Evolutionary conservation across 1,284 basidiomycete genomes (phyloP).

Genomic region (Sanghuangporus baumii): DNA sequence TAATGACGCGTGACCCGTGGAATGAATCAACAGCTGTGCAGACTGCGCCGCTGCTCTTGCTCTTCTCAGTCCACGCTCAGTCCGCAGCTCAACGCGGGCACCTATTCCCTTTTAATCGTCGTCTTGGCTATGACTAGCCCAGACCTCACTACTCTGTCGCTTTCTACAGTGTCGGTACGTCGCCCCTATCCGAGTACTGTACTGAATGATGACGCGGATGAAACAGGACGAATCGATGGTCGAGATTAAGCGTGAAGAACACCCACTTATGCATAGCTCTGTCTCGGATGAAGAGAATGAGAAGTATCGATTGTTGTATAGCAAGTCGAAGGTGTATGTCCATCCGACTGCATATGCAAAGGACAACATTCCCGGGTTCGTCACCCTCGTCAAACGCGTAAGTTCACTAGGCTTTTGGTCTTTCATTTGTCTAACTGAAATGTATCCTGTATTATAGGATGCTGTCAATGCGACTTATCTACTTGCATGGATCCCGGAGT

Average conservation of each 20-base stretch:
- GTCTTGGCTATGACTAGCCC: conserved; percentile 6
- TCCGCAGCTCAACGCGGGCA: neutral
- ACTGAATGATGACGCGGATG: neutral
- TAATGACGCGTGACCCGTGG: neutral
- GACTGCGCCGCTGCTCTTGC: neutral
- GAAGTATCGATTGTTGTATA: conserved; percentile 73
- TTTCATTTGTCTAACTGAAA: conserved; percentile 6
- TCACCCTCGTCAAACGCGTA: conserved; percentile 80
- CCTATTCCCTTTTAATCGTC: neutral
- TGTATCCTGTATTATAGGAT: conserved; percentile 43
- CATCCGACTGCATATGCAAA: conserved; percentile 88
- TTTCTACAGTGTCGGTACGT: conserved; percentile 16
- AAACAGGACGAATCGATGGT: conserved; percentile 66
- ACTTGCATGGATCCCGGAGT: conserved; percentile 83
- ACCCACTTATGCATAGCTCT: conserved; percentile 22
- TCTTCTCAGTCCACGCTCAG: neutral
- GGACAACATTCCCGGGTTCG: conserved; percentile 93
- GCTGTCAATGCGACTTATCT: conserved; percentile 67
- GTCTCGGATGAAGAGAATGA: conserved; percentile 41
- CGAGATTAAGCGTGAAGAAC: conserved; percentile 54
- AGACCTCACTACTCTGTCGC: neutral
- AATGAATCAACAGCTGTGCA: neutral
- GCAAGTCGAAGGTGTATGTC: conserved; percentile 89
- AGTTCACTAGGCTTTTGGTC: conserved; percentile 23
- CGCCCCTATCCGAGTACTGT: neutral